phyloP scores from a whole-genome alignment of 192 early-diverging fungal genomes.

The Podila horticola region DNA sequence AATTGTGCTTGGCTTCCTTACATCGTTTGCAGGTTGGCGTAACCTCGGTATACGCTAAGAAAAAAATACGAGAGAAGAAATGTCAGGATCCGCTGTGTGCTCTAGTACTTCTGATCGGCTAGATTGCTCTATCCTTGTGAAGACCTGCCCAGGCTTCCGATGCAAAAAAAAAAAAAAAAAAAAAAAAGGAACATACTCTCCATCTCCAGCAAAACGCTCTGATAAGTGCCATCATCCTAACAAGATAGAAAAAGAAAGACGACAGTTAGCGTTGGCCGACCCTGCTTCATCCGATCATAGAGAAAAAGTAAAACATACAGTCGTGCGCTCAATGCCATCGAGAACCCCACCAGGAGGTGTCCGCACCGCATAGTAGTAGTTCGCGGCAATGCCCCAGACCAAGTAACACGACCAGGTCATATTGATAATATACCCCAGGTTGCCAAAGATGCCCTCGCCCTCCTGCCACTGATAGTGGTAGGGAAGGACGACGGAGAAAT shows the following conservation, averaged over 20 bases:
- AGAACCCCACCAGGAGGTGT: constrained; percentile 62
- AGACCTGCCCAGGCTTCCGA: no score
- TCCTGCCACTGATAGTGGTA: constrained; percentile 57
- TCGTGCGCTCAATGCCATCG: constrained; percentile 26
- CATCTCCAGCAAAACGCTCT: constrained; percentile 56
- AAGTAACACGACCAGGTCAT: constrained; percentile 56
- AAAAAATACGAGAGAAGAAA: not conserved
- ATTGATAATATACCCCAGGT: constrained; percentile 37
- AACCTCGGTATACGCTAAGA: constrained; percentile 32
- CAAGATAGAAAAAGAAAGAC: not conserved
- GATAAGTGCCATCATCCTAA: constrained; percentile 55
- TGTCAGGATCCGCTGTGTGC: not conserved
- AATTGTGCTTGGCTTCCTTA: not conserved
- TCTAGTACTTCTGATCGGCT: not conserved
- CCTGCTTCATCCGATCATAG: not conserved
- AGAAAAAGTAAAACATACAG: constrained; percentile 10
- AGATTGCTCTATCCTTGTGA: no score
- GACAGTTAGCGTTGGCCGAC: not conserved
- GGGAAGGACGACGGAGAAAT: constrained; percentile 59
- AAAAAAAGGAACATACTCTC: constrained; percentile 54
- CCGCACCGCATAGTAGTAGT: constrained; percentile 66
- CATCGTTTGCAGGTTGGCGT: constrained; percentile 43
- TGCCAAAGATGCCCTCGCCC: constrained; percentile 49
- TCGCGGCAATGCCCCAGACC: constrained; percentile 61
- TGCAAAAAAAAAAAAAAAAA: no score